Evolutionary conservation across 169 alveolate genomes (phyloP).

Genomic region (Plasmodium chabaudi): DNA sequence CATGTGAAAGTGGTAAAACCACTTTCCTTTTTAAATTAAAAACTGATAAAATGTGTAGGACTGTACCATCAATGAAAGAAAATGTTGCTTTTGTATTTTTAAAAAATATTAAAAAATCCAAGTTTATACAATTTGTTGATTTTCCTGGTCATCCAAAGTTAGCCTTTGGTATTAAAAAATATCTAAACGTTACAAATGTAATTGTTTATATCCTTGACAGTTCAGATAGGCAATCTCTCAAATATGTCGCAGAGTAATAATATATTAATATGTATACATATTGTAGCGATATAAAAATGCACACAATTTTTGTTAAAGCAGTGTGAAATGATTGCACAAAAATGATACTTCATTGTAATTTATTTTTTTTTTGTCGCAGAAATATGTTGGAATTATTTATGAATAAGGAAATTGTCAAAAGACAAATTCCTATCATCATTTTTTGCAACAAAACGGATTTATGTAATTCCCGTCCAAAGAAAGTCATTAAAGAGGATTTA

Average conservation of each 20-base stretch:
- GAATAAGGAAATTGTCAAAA: conserved; percentile 42
- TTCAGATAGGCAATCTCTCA: conserved; percentile 59
- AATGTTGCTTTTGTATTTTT: conserved; percentile 41
- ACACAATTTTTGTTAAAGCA: too few relatives aligned
- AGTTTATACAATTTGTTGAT: conserved; percentile 61
- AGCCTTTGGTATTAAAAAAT: conserved; percentile 22
- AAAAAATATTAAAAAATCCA: conserved; percentile 31
- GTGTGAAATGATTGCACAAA: too few relatives aligned
- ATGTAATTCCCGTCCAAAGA: conserved; percentile 64
- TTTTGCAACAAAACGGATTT: conserved; percentile 62
- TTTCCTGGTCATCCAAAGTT: conserved; percentile 65
- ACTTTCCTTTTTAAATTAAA: conserved; percentile 46
- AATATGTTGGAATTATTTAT: conserved; percentile 48
- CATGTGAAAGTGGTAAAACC: conserved; percentile 74
- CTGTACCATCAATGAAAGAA: conserved; percentile 71
- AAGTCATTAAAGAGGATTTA: conserved; percentile 66
- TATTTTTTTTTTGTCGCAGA: conserved; percentile 2
- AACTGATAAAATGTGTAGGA: conserved; percentile 59
- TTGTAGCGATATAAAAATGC: background rate
- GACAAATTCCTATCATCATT: conserved; percentile 47
- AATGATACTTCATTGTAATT: background rate
- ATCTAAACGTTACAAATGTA: conserved; percentile 42
- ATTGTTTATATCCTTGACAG: conserved; percentile 43
- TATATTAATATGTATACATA: background rate
- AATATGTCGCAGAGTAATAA: conserved; percentile 64